Conservation (phyloP, 805 yeast species). For the Millerozyma miso region DNA sequence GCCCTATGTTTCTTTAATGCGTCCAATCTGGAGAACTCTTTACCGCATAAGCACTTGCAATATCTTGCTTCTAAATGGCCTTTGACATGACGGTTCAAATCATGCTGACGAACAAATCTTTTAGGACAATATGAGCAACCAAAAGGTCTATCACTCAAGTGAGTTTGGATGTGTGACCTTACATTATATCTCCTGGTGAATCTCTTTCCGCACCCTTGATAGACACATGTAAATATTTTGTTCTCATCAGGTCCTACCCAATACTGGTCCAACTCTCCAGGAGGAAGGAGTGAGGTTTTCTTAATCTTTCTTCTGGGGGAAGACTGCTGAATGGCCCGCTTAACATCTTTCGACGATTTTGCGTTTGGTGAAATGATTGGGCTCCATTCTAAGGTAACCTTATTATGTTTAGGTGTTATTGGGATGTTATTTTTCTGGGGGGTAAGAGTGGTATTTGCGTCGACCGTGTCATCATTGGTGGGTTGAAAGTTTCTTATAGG, state of each 20-base stretch:
- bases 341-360: constrained; percentile 19
- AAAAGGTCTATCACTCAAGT: constrained; percentile 90
- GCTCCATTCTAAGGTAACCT: constrained; percentile 39
- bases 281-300: constrained; percentile 70
- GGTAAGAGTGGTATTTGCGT: constrained; percentile 38
- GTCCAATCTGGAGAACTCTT: constrained; percentile 84
- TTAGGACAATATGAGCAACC: constrained; percentile 73
- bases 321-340: constrained; percentile 35
- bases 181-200: constrained; percentile 89
- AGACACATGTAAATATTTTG: constrained; percentile 70
- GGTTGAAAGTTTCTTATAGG: constrained; percentile 14
- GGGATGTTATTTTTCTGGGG: constrained; percentile 33
- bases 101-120: constrained; percentile 93
- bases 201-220: constrained; percentile 71
- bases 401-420: constrained; percentile 31
- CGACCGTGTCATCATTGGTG: constrained; percentile 29
- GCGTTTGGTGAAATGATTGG: constrained; percentile 39
- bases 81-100: constrained; percentile 82
- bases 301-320: constrained; percentile 47
- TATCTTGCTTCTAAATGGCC: constrained; percentile 74
- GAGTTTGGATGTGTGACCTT: constrained; percentile 95
- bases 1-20: constrained; percentile 78
- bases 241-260: constrained; percentile 76
- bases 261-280: constrained; percentile 82
- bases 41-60: constrained; percentile 84